Conservation (phyloP, 1,139 yeast genomes). For the Eremothecium sinecaudum region DNA sequence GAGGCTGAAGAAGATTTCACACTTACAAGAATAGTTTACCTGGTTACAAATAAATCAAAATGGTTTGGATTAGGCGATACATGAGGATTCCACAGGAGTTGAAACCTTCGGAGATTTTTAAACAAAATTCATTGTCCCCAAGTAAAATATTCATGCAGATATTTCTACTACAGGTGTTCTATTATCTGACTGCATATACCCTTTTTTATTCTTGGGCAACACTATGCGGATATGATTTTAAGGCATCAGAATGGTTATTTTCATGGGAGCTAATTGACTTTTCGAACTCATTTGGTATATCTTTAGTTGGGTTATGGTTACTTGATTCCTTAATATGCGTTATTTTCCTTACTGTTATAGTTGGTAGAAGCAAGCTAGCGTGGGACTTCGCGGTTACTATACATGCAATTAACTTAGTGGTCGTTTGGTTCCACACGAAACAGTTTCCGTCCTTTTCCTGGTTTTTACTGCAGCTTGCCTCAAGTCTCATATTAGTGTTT, state of each 20-base stretch:
- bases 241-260: conserved; percentile 53
- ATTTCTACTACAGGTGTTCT: conserved; percentile 52
- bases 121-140: conserved; percentile 36
- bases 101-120: conserved; percentile 29
- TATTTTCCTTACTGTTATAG: conserved; percentile 71
- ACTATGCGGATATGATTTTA: conserved; percentile 54
- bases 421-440: conserved; percentile 58
- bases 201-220: conserved; percentile 49
- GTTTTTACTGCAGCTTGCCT: conserved; percentile 73
- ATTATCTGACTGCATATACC: conserved; percentile 52
- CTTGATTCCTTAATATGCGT: conserved; percentile 71
- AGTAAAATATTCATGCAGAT: conserved; percentile 44
- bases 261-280: conserved; percentile 70
- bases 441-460: conserved; percentile 68
- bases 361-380: conserved; percentile 86
- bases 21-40: too few relatives aligned
- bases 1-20: too few relatives aligned
- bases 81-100: conserved; percentile 26
- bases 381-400: conserved; percentile 92
- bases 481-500: conserved; percentile 60
- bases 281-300: conserved; percentile 74
- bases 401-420: conserved; percentile 66
- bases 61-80: conserved; percentile 25
- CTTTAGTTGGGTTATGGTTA: conserved; percentile 66
- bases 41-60: too few relatives aligned